Base-by-base conservation (phyloP, 805 yeast genomes). In the Saturnispora hagleri region DNA sequence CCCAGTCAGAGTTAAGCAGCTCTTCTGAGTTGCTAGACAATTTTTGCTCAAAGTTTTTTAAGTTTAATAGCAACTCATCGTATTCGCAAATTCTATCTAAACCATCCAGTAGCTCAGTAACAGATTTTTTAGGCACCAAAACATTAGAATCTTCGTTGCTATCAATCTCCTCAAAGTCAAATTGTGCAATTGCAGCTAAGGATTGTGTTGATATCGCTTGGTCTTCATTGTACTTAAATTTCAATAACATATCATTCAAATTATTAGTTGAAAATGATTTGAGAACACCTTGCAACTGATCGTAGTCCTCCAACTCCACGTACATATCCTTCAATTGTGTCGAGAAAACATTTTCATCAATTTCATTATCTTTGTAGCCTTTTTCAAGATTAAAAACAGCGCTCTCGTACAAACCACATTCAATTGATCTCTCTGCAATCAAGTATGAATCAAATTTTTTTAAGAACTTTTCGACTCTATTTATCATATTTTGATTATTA, bases 161-260 rank as follows among this genome's bases (percentile, higher is more conserved):
- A 18, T 63, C 50, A 45, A 65, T 27, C 3, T 62, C 58, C 26
- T 60, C 62, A 22, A 60, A 55, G 22, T 64, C 63, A 40, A 58
- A 53, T 43, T 71, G 72, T 2, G 86, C 80, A 44, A 85, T 66
- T 0, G 84, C 86, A 45, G 82, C 82, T 58, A 88, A 83, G 36
- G 96, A 88, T 55, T 87, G 89, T 55, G 88, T 86, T 0, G 97
- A 95, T 59, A 88, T 76, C 41, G 81, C 75, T 96, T 97, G 89
- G 59, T 84, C 84, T 41, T 86, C 89, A 47, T 87, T 82, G 58
- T 86, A 89, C 58, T 89, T 93, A 50, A 91, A 81, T 53, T 88
- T 88, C 6, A 82, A 72, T 26, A 90, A 75, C 62, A 88, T 86
- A 54, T 89, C 90, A n/a, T 79, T 76, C 43, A 89, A 68, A 56